Conservation (phyloP, 129 eudicot genomes). For the Pseudognaphalium luteoalbum region DNA sequence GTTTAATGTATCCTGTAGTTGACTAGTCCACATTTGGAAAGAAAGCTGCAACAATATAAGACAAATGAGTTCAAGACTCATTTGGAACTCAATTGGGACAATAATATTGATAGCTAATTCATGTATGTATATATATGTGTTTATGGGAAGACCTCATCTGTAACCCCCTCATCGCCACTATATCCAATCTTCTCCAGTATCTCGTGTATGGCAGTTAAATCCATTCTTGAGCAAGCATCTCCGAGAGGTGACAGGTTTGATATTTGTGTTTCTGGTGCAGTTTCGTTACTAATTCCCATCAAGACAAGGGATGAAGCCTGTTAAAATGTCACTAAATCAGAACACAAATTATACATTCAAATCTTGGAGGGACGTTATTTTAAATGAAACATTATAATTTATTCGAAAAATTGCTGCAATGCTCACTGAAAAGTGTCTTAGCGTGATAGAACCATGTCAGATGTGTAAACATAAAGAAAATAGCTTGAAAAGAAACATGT, state of each 20-base stretch:
- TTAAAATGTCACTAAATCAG: constrained; percentile 13
- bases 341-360: background rate
- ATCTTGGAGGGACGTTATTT: background rate
- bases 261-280: constrained; percentile 34
- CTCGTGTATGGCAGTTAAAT: constrained; percentile 91
- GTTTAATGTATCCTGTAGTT: constrained; percentile 73
- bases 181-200: constrained; percentile 73
- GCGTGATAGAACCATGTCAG: background rate
- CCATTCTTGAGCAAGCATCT: constrained; percentile 85
- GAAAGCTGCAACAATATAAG: constrained; percentile 58
- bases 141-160: constrained; percentile 66
- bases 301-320: constrained; percentile 81
- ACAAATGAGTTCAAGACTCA: background rate
- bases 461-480: too few relatives aligned
- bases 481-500: too few relatives aligned
- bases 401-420: background rate
- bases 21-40: constrained; percentile 91
- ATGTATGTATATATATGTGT: constrained; percentile 5
- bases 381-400: background rate
- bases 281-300: constrained; percentile 55
- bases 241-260: constrained; percentile 72
- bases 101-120: too few relatives aligned
- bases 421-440: background rate
- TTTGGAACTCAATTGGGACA: background rate
- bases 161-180: constrained; percentile 89